Percentiles rank a stretch among this genome's conserved stretches.
phyloP scores from a whole-genome alignment of 345 rosid genomes.

The Sonneratia caseolaris region DNA sequence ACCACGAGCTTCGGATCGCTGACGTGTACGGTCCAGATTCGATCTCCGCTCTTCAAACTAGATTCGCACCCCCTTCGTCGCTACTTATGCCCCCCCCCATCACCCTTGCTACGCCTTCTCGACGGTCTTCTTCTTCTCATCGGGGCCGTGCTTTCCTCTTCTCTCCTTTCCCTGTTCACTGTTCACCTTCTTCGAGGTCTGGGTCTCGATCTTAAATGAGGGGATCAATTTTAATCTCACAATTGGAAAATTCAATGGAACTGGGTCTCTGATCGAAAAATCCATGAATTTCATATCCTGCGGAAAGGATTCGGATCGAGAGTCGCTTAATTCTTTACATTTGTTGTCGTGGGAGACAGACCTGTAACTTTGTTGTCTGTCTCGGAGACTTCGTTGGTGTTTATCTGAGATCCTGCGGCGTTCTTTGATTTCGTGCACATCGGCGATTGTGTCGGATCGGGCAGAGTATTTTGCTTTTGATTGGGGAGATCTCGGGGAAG shows the following conservation, averaged over 20 bases:
- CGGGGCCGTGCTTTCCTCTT: not conserved
- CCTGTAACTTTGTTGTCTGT: not conserved
- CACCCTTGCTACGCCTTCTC: not conserved
- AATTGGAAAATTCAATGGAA: not conserved
- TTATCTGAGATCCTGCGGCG: not conserved
- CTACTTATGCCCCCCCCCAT: constrained; percentile 6
- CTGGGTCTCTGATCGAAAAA: constrained; percentile 7
- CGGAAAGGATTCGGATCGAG: not conserved
- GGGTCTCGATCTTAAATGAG: not conserved
- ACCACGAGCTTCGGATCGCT: constrained; percentile 25
- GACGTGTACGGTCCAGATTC: constrained; percentile 83
- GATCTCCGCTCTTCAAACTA: constrained; percentile 9
- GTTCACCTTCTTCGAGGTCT: not conserved
- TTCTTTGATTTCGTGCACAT: not conserved
- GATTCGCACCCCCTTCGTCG: constrained; percentile 22
- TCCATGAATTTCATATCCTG: not conserved
- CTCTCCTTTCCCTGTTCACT: not conserved
- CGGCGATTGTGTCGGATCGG: not conserved
- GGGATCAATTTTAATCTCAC: not conserved
- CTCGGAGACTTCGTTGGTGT: not conserved
- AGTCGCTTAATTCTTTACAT: not conserved
- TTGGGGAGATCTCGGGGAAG: not conserved
- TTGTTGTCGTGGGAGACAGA: not conserved
- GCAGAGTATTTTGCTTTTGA: not conserved
- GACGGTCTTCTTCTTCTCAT: not conserved